Evolutionary conservation across 148 eudicot genomes (phyloP).

Genomic region (Rhododendron molle): DNA sequence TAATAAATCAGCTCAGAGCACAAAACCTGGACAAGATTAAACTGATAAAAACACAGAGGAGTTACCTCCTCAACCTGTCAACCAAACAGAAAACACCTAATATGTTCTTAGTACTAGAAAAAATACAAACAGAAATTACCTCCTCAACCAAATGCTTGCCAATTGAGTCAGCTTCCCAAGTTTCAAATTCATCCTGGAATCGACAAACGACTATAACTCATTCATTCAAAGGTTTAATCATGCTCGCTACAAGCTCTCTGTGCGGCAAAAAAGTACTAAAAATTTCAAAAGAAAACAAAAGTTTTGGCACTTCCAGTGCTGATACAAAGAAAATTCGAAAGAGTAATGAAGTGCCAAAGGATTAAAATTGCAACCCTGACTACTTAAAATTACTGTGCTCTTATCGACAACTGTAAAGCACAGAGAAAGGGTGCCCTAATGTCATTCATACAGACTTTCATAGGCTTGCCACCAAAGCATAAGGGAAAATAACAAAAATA

Average conservation of each 20-base stretch:
- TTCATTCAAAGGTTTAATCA: neutral
- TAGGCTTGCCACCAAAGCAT: neutral
- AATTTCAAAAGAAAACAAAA: neutral
- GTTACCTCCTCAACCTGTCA: neutral
- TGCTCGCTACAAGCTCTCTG: neutral
- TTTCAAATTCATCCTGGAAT: conserved; percentile 72
- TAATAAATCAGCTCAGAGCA: neutral
- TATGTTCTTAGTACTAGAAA: neutral
- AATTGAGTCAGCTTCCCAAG: conserved; percentile 60
- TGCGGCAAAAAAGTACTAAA: neutral
- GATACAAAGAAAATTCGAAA: neutral
- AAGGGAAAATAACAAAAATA: neutral
- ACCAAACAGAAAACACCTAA: neutral
- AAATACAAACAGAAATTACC: conserved; percentile 35
- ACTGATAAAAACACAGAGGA: neutral
- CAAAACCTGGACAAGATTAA: conserved; percentile 32
- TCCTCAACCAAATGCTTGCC: conserved; percentile 39
- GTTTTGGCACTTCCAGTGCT: neutral
- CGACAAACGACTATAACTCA: conserved; percentile 4
- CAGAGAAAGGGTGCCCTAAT: neutral
- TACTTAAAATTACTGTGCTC: neutral
- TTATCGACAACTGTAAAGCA: neutral
- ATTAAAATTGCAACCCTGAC: neutral
- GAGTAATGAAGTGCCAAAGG: neutral
- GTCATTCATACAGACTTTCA: neutral